Base-by-base conservation (phyloP, 768 basidiomycete species). In the Tremella yokohamensis region DNA sequence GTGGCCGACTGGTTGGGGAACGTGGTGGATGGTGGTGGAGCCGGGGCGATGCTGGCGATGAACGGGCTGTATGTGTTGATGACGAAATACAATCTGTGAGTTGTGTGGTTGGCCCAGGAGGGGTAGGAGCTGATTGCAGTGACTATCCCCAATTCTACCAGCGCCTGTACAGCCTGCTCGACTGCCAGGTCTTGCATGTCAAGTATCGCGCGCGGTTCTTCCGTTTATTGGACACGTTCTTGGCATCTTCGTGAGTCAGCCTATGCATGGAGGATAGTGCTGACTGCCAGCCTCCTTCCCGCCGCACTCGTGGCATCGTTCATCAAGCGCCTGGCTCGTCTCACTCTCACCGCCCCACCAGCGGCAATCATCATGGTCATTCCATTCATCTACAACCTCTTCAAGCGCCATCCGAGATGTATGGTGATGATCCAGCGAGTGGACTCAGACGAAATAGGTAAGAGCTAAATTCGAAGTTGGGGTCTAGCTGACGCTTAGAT, bases 101-200 rank as follows among this genome's bases (percentile, higher is more conserved):
- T 81, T 11, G 34, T 2, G n/a, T 45, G 8, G 4, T n/a, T 45
- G 16, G n/a, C n/a, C n/a, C 12, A 20, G 45, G 18, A 45, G 19
- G 48, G 24, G 40, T 38, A 22, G 19, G 57, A 50, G 13, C 16
- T 67, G 52, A 54, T 52, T 38, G 20, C 69, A 97, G 94, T 9
- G 96, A 99, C 69, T 98, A 94, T 70, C 93, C 96, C 1, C 86
- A 85, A 11, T 97, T 99, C 78, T 99, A 96, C 78, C 87, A 86
- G 6, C 85, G 87, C 3, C 82, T 99, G 1, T 98, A 98, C 73
- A 82, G 85, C 1, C 88, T 97, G 73, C 82, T 98, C 18, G 88
- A 94, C 72, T 82, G 86, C 9, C 84, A 92, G 18, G 82, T 96
- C 3, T 82, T 99, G 7, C 94, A 98, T 68, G 83, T 89, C 52